Percentiles rank a stretch among this genome's conserved stretches.
These are phyloP conservation scores for Logfia minima DNA, from an alignment of 129 eudicot species.

Conservation along the genomic window DNA sequence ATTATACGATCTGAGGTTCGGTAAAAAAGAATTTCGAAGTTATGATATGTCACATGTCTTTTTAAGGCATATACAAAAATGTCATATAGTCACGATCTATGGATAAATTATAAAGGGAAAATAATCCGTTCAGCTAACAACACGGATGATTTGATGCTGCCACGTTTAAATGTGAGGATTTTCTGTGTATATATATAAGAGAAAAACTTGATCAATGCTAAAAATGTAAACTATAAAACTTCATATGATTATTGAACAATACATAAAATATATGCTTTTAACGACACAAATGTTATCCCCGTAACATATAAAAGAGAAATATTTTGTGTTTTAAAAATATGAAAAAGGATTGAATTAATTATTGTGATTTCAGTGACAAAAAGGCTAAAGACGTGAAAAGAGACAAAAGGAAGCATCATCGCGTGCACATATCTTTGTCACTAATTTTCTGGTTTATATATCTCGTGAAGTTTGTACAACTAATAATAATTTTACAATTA, in stretches of 20 bases:
- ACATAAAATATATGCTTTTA: no score
- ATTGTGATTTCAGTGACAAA: not conserved
- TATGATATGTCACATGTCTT: not conserved
- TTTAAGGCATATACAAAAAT: no score
- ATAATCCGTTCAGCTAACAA: no score
- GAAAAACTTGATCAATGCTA: no score
- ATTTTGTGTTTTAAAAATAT: not conserved
- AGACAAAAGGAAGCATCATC: slow-evolving; percentile 15
- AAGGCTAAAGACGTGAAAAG: slow-evolving; percentile 5
- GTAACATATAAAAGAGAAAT: not conserved
- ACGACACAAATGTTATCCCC: no score
- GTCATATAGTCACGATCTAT: not conserved
- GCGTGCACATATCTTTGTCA: slow-evolving; percentile 3
- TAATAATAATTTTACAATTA: not conserved
- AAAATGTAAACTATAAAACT: no score
- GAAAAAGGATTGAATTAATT: not conserved
- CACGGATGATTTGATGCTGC: no score
- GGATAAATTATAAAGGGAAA: no score
- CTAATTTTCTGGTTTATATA: not conserved
- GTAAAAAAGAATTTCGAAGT: not conserved
- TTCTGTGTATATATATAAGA: no score
- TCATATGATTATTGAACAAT: no score
- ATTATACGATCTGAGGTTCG: not conserved
- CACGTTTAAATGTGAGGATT: no score
- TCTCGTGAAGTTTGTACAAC: not conserved